A percentile compares a stretch with the other conserved stretches of the same genome.
These are phyloP conservation scores for Brassica juncea DNA, from an alignment of 345 rosid species.

Conservation along the genomic window DNA sequence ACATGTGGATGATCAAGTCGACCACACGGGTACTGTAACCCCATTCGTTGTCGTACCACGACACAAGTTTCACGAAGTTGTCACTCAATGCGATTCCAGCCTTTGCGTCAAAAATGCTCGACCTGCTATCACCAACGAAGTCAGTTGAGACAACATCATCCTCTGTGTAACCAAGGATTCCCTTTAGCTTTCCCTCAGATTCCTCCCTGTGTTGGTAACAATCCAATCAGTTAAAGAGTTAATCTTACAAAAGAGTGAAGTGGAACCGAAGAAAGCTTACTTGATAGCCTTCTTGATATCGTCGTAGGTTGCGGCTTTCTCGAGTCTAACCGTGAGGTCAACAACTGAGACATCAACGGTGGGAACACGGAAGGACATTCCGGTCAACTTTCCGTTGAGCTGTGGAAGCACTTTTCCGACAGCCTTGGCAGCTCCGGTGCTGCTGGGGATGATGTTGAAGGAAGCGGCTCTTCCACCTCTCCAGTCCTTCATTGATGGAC, in stretches of 20 bases:
- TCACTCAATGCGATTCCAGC: neutral
- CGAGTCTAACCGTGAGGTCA: conserved; percentile 71
- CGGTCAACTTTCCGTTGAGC: conserved; percentile 23
- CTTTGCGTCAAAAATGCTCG: neutral
- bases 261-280: conserved; percentile 35
- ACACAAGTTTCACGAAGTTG: neutral
- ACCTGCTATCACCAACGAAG: neutral
- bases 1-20: neutral
- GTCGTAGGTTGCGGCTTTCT: neutral
- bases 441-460: too few species aligned
- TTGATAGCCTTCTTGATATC: conserved; percentile 47
- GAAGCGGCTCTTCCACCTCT: too few species aligned
- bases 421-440: too few species aligned
- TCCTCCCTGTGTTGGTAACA: conserved; percentile 18
- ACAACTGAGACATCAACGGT: conserved; percentile 83
- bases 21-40: neutral
- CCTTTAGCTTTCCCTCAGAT: neutral
- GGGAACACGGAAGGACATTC: conserved; percentile 91
- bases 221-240: neutral
- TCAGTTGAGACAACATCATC: neutral
- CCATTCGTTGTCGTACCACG: neutral
- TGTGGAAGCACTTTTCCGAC: neutral
- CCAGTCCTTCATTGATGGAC: neutral
- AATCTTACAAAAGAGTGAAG: neutral
- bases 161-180: neutral